These are phyloP conservation scores for Melanogaster broomeanus DNA, from an alignment of 768 basidiomycete genomes.

Conservation along the genomic window DNA sequence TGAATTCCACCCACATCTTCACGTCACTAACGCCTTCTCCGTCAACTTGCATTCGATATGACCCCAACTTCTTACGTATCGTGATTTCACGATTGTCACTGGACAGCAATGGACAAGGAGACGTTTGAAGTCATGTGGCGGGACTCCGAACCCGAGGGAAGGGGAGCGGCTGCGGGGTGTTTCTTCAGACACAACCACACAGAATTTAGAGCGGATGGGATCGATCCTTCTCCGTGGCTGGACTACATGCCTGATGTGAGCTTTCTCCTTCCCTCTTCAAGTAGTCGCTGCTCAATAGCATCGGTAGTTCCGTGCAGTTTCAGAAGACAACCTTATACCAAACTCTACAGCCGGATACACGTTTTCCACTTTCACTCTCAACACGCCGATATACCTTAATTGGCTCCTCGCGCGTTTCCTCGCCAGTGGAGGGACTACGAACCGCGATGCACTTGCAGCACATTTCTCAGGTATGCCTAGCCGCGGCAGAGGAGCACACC, in stretches of 20 bases:
- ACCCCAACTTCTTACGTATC: not conserved
- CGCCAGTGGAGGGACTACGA: constrained; percentile 57
- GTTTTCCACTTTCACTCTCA: constrained; percentile 71
- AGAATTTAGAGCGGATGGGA: constrained; percentile 51
- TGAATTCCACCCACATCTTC: not conserved
- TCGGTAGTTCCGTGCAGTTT: constrained; percentile 37
- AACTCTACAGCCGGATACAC: constrained; percentile 49
- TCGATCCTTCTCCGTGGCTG: constrained; percentile 34
- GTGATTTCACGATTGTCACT: not conserved
- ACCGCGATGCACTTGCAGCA: constrained; percentile 67
- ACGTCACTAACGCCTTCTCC: no score
- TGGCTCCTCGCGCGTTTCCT: constrained; percentile 65
- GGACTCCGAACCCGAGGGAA: constrained; percentile 58
- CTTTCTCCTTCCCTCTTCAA: not conserved
- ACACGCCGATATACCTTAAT: constrained; percentile 60
- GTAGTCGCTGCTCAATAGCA: not conserved
- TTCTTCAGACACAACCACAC: constrained; percentile 67
- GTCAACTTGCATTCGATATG: not conserved
- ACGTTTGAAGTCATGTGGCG: constrained; percentile 80
- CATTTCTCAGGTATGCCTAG: constrained; percentile 55
- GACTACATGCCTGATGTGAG: constrained; percentile 58
- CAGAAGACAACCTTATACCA: constrained; percentile 41
- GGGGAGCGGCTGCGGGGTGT: constrained; percentile 50
- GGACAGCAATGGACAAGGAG: constrained; percentile 62
- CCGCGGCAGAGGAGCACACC: no score